A percentile compares a stretch with the other conserved stretches of the same genome.
Evolutionary conservation across 371 early-diverging fungal species (phyloP).

Genomic region (Mortierella sp.): DNA sequence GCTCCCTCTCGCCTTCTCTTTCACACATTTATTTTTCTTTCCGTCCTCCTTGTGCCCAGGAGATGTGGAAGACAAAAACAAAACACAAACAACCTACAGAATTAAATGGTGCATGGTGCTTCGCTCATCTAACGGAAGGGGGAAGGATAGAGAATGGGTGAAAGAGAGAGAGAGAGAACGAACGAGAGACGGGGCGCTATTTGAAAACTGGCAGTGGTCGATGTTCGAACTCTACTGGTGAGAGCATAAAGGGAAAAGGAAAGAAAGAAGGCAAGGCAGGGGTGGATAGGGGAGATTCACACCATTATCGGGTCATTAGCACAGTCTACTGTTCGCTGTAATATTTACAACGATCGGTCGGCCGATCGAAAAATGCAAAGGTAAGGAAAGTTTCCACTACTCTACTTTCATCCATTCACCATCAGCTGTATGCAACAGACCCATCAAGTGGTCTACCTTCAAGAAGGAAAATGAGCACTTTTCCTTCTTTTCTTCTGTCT

Average conservation of each 20-base stretch:
- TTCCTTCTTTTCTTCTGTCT: background rate
- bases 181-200: background rate
- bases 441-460: background rate
- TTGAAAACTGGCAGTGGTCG: background rate
- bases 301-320: background rate
- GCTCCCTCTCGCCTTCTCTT: background rate
- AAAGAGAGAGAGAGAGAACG: background rate
- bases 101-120: constrained; percentile 1
- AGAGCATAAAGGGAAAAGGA: background rate
- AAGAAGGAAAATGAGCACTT: background rate
- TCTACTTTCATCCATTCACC: background rate
- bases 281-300: background rate
- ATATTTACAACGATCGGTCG: constrained; percentile 8
- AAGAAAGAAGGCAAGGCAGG: background rate
- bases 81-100: background rate
- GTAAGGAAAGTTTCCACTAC: background rate
- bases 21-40: background rate
- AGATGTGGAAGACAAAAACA: background rate
- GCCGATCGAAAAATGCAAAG: background rate
- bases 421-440: background rate
- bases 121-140: background rate
- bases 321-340: background rate
- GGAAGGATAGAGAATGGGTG: background rate
- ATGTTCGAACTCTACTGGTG: background rate
- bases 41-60: background rate